Evolutionary conservation across 306 rosid genomes (phyloP), one percentile per base, ranked within the genome.

Genomic region (Prinsepia uniflora): DNA sequence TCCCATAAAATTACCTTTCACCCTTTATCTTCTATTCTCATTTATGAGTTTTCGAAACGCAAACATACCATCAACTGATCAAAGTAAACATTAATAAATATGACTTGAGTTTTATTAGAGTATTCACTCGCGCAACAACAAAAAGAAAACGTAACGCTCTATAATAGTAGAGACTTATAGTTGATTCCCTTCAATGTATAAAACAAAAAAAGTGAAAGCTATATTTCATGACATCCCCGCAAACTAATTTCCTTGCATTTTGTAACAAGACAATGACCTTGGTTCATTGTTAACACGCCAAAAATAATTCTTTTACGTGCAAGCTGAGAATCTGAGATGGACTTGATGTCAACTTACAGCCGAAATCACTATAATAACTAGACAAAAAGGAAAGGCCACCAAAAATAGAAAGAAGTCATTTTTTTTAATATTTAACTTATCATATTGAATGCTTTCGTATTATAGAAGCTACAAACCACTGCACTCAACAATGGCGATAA

Each of bases 291-390:
- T 7, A 41, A 10, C 73, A 55, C 72, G 52, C 73, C 55, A 14
- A 22, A 5, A 5, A 22, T 14, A 43, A 43, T 22, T 43, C 3
- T 3, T 55, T 8, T 48, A 4, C 8, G 8, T 36, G 20, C 1
- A 0, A 7, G 6, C 30, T 39, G 22, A 24, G 30, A 24, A 24
- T 24, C 30, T 24, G 56, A 70, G n/a, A 55, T 20, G 36, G 74
- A 70, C 55, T 12, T 34, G 64, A 0, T 2, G 24, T n/a, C 55
- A 42, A 70, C 65, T 20, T 41, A 41, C 54, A 1, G n/a, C 46
- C 44, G 20, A 46, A 69, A 19, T n/a, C 73, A 69, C 73, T 40
- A 40, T 53, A 40, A 20, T 30, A 30, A 30, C 46, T 61, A 14
- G 45, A 61, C 22, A 15, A 14, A 0, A 20, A 6, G 45, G 13